Conservation (phyloP, 2,329 filamentous ascomycete species). For the Claviceps paspali region DNA sequence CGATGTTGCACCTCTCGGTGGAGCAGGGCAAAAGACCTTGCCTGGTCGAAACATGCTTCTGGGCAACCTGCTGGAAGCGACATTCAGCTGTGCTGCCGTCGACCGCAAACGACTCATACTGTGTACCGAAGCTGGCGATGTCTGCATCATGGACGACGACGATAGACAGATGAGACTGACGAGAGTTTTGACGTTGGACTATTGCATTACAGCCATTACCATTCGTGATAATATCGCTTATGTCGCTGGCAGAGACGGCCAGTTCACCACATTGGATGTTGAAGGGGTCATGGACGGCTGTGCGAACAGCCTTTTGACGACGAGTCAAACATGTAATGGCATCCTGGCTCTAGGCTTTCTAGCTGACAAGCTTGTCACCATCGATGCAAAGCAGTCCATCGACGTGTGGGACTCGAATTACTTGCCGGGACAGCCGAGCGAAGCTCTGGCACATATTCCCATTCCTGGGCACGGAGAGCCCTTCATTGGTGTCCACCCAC, state of each 20-base stretch:
- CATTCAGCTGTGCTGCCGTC: constrained; percentile 67
- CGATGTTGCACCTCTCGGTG: constrained; percentile 22
- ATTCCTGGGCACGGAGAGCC: constrained; percentile 49
- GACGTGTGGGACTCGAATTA: constrained; percentile 44
- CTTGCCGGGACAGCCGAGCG: constrained; percentile 22
- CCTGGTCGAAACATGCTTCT: constrained; percentile 79
- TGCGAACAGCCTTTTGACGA: constrained; percentile 23
- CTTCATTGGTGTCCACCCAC: constrained; percentile 56
- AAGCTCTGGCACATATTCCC: constrained; percentile 30
- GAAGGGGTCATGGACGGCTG: constrained; percentile 29
- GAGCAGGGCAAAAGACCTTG: constrained; percentile 43
- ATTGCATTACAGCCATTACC: constrained; percentile 52
- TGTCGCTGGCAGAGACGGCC: constrained; percentile 52
- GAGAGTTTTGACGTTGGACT: constrained; percentile 50
- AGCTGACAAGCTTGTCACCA: constrained; percentile 50
- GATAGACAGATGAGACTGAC: constrained; percentile 56
- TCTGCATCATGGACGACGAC: constrained; percentile 76
- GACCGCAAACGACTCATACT: constrained; percentile 63
- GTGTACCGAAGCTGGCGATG: constrained; percentile 73
- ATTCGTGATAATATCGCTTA: constrained; percentile 44
- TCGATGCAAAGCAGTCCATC: constrained; percentile 63
- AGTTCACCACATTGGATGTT: constrained; percentile 38
- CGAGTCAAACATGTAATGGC: constrained; percentile 23
- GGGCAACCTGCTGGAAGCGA: constrained; percentile 65
- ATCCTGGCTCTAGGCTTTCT: constrained; percentile 57